Evolutionary conservation across 176 grass and related monocot species (phyloP).

Genomic region (Pontederia crassipes): DNA sequence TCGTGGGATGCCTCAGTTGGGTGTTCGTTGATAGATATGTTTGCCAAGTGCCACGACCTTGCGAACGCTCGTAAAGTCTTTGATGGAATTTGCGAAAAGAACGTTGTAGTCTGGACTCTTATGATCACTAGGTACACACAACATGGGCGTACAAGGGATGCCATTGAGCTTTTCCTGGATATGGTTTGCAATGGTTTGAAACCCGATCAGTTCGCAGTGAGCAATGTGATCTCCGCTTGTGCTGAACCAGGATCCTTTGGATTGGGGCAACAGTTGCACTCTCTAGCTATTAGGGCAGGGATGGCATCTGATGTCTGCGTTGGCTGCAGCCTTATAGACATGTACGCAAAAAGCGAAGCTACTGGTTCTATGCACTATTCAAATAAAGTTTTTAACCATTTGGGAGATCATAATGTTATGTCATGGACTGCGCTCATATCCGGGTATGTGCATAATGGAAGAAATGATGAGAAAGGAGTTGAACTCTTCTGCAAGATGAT

Average conservation of each 20-base stretch:
- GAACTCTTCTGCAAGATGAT: constrained; percentile 42
- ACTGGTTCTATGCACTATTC: constrained; percentile 34
- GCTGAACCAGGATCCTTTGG: constrained; percentile 37
- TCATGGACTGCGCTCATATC: constrained; percentile 76
- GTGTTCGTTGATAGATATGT: constrained; percentile 71
- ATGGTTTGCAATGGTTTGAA: constrained; percentile 45
- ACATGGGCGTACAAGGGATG: constrained; percentile 21
- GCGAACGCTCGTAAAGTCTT: constrained; percentile 32
- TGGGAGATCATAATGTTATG: constrained; percentile 48
- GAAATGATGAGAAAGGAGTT: constrained; percentile 36
- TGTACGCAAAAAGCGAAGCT: constrained; percentile 54
- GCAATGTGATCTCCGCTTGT: constrained; percentile 56
- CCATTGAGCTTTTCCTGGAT: constrained; percentile 43
- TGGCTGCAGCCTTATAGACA: constrained; percentile 61
- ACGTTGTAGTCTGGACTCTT: constrained; percentile 51
- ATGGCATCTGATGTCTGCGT: constrained; percentile 51
- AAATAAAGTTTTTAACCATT: constrained; percentile 37
- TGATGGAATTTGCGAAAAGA: constrained; percentile 40
- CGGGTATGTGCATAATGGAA: constrained; percentile 54
- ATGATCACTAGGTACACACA: constrained; percentile 64
- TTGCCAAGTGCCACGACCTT: constrained; percentile 44
- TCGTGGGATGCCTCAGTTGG: constrained; percentile 32
- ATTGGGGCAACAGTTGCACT: constrained; percentile 71
- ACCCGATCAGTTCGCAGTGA: constrained; percentile 59
- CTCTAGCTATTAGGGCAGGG: constrained; percentile 38